Conservation (phyloP, 352 stramenopile species). For the Phytophthora foliorum region DNA sequence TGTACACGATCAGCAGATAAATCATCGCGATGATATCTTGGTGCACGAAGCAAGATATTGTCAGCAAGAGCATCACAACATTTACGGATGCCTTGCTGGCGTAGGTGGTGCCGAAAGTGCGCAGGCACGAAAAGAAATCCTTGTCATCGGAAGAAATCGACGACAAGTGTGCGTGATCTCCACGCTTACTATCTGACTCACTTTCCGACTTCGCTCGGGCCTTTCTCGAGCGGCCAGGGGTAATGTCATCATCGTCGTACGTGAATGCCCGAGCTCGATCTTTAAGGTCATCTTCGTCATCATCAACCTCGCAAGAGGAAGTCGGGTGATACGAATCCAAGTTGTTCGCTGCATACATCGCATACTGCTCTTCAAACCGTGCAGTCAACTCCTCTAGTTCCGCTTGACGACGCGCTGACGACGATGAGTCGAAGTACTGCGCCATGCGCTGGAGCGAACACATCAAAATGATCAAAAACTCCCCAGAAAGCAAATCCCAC, state of each 20-base stretch:
- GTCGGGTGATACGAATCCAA: constrained; percentile 45
- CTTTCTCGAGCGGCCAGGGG: constrained; percentile 25
- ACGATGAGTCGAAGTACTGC: constrained; percentile 75
- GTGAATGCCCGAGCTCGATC: constrained; percentile 49
- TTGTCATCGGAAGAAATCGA: constrained; percentile 40
- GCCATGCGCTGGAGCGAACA: constrained; percentile 77
- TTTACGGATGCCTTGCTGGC: constrained; percentile 83
- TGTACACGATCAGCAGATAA: constrained; percentile 85
- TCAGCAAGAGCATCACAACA: constrained; percentile 78
- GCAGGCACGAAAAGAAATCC: constrained; percentile 75
- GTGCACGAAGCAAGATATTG: constrained; percentile 83
- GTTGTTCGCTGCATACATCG: constrained; percentile 50
- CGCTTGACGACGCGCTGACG: constrained; percentile 42
- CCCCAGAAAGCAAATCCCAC: constrained; percentile 61
- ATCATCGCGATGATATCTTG: constrained; percentile 79
- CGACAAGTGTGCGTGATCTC: constrained; percentile 15
- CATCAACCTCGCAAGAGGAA: constrained; percentile 64
- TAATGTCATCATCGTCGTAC: constrained; percentile 38
- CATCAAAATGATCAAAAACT: constrained; percentile 80
- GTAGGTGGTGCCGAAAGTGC: constrained; percentile 76
- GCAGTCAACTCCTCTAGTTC: constrained; percentile 49
- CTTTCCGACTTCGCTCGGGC: constrained; percentile 2
- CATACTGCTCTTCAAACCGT: constrained; percentile 63
- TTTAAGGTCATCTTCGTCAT: constrained; percentile 61
- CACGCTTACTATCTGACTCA: constrained; percentile 15